phyloP scores from a whole-genome alignment of 2,329 filamentous ascomycete species.

The Penicillium sp. region DNA sequence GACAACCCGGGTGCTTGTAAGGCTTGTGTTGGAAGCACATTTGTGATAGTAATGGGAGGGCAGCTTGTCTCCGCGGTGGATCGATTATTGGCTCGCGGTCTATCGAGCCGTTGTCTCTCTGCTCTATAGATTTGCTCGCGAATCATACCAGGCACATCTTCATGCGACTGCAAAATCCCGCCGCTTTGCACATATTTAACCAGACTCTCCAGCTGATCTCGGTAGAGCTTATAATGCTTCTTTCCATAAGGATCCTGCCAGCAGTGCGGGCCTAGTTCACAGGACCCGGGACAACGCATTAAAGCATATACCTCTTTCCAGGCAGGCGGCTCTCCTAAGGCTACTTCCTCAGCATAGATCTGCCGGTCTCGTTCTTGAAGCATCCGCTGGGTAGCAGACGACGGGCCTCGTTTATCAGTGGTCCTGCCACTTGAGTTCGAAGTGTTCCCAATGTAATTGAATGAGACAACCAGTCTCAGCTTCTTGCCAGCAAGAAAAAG shows the following conservation, averaged over 20 bases:
- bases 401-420: constrained; percentile 19
- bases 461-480: constrained; percentile 18
- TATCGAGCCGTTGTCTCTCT: constrained; percentile 10
- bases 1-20: constrained; percentile 1
- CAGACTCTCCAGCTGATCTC: constrained; percentile 6
- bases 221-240: constrained; percentile 11
- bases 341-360: constrained; percentile 14
- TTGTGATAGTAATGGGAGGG: constrained; percentile 11
- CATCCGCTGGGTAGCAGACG: constrained; percentile 19
- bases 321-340: constrained; percentile 1
- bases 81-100: constrained; percentile 1
- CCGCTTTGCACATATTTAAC: constrained; percentile 7
- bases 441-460: constrained; percentile 20
- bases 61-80: neutral
- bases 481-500: constrained; percentile 21
- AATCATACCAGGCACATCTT: constrained; percentile 12
- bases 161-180: constrained; percentile 9
- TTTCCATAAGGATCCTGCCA: constrained; percentile 11
- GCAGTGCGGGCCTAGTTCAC: constrained; percentile 9
- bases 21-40: neutral
- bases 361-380: constrained; percentile 15
- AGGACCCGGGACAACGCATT: constrained; percentile 8
- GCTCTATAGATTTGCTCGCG: constrained; percentile 13
- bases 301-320: constrained; percentile 12
- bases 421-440: constrained; percentile 4